Evolutionary conservation across 176 grass and related monocot species (phyloP), one percentile per base, ranked within the genome.

Genomic region (Secale cereale): DNA sequence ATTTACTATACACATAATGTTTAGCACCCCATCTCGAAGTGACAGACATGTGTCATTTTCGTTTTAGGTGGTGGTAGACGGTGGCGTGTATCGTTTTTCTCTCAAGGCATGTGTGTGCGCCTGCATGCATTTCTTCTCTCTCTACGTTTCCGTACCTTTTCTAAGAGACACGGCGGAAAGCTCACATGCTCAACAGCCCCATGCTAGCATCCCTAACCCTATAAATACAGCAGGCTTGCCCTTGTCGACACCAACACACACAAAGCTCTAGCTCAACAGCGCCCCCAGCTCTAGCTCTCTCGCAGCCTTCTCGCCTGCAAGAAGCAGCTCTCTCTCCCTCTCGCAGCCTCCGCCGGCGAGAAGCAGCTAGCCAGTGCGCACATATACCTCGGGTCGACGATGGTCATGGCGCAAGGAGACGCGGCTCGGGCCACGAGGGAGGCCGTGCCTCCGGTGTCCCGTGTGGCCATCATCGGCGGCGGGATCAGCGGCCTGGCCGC

Each of bases 401-500:
- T 52, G 78, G 87, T 68, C 46, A 85, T 71, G 76, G 50, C 43
- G 57, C 76, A 85, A 48, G 59, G 1, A 3, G 19, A 57, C 8
- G 78, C 67, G n/a, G 28, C 8, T 0, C 83, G 87, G 83, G 11
- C 82, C 52, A 80, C 82, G 61, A 91, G 91, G 83, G 78, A 75
- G 63, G 60, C 13, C 25, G 80, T 88, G 75, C 83, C 78, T 17
- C 32, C 64, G 9, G 35, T 17, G 48, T 82, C 88, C 12, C 89
- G 88, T 79, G 93, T 99, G 78, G 97, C 93, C 46, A 99, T 99
- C 86, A 87, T 99, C 62, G 97, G 97, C 16, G 89, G 91, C 36
- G 97, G 97, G 31, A 94, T 98, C 74, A 98, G 96, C 28, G 96
- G 96, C 0, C 89, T 98, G 1, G 96, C 96, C 0, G 93, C 96